Base-by-base conservation (phyloP, 305 asterid species). In the Fraxinus sp. region DNA sequence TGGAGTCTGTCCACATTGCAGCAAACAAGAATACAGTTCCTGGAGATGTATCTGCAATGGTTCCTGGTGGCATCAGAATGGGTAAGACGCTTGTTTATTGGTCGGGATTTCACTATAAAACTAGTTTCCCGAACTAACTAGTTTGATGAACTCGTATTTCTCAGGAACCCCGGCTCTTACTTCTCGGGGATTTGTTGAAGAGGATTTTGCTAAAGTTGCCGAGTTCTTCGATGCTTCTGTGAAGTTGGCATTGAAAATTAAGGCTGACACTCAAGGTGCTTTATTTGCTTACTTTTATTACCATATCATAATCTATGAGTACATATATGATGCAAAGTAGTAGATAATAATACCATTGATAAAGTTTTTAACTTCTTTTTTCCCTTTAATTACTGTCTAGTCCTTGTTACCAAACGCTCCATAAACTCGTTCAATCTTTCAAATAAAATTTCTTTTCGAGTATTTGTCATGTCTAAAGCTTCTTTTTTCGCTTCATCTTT, bases 21-120 rank as follows among this genome's bases (percentile, higher is more conserved):
- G 95, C 98, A 9, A 94, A 94, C 91, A 94, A 94, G 88, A 94
- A 94, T 85, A 94, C 97, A 0, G 97, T 94, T 86, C 97, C 98
- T 30, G 98, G 98, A 66, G 98, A 94, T 83, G 97, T 94, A 66
- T 94, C 98, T 43, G 98, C 97, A 82, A 94, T 94, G 97, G 97
- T 94, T 85, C 98, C 97, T 11, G 97, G 97, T 84, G 98, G 97
- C 91, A 94, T 93, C 90, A 88, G 98, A 76, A 94, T 94, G 97
- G 98, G 97, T 94, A 87, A 41, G 77, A 39, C n/a, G 16, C 70
- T 33, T 52, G 24, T 5, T 33, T 79, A 28, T 41, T 55, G 11
- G 20, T 33, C 28, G 20, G 13, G 13, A 4, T 26, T 77, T 70
- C 35, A 43, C 66, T 81, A 26, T 75, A 5, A 36, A 77, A 43